A percentile compares a stretch with the other conserved stretches of the same genome.
Evolutionary conservation across 1,284 basidiomycete species (phyloP).

Genomic region (Boletus austroedulis): DNA sequence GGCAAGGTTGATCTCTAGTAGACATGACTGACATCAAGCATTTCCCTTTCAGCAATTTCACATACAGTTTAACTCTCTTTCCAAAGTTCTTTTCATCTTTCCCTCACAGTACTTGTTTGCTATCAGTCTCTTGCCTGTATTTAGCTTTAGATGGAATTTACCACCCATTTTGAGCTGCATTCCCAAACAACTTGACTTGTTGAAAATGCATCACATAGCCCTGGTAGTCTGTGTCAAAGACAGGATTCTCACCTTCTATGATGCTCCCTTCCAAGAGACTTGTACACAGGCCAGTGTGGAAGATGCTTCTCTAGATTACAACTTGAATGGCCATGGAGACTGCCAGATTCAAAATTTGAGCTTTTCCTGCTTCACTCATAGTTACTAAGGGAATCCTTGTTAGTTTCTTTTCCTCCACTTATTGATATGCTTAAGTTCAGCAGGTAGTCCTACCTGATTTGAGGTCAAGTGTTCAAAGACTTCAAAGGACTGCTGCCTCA

Average conservation of each 20-base stretch:
- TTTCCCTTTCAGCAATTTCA: constrained; percentile 67
- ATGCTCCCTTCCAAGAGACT: constrained; percentile 55
- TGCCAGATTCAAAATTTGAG: constrained; percentile 47
- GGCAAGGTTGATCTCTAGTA: constrained; percentile 45
- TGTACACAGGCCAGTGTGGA: constrained; percentile 50
- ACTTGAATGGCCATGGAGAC: constrained; percentile 37
- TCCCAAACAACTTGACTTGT: constrained; percentile 68
- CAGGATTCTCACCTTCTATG: constrained; percentile 62
- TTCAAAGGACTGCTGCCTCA: too few species aligned
- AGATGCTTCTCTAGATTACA: constrained; percentile 44
- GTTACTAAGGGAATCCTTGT: constrained; percentile 50
- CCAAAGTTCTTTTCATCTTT: constrained; percentile 63
- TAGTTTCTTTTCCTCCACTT: constrained; percentile 40
- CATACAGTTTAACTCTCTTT: constrained; percentile 62
- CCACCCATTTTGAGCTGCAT: constrained; percentile 65
- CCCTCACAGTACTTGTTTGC: constrained; percentile 66
- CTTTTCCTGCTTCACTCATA: constrained; percentile 45
- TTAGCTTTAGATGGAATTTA: constrained; percentile 68
- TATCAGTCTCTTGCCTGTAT: constrained; percentile 64
- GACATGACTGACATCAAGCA: constrained; percentile 56
- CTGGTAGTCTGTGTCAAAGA: constrained; percentile 53
- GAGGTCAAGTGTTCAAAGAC: constrained; percentile 44
- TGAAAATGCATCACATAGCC: constrained; percentile 54
- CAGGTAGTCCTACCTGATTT: constrained; percentile 62
- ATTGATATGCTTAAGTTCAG: constrained; percentile 65